Conservation (phyloP, 805 yeast genomes). For the Starmera amethionina region DNA sequence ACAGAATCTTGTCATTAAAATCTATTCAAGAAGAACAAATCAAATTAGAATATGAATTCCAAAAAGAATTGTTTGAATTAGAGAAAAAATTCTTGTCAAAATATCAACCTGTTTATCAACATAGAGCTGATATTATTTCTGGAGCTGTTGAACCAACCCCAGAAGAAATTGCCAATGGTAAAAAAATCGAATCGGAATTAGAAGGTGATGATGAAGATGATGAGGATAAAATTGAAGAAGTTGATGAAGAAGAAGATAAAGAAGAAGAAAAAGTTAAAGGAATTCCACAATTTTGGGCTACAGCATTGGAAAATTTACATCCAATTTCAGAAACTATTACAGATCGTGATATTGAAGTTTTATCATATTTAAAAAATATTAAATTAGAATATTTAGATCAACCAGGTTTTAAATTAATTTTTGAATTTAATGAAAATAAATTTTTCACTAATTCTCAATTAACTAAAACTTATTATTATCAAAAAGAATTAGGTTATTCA, state of each 20-base stretch:
- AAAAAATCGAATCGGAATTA: slow-evolving; percentile 51
- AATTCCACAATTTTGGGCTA: slow-evolving; percentile 93
- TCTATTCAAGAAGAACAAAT: slow-evolving; percentile 71
- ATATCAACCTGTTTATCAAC: slow-evolving; percentile 68
- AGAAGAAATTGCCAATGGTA: slow-evolving; percentile 74
- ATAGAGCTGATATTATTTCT: slow-evolving; percentile 59
- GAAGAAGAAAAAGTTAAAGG: slow-evolving; percentile 46
- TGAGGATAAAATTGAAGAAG: slow-evolving; percentile 29
- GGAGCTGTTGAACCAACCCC: slow-evolving; percentile 72
- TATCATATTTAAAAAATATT: slow-evolving; percentile 58
- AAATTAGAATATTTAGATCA: slow-evolving; percentile 68
- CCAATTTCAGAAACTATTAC: slow-evolving; percentile 77
- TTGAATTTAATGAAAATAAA: slow-evolving; percentile 69
- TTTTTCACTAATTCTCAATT: slow-evolving; percentile 66
- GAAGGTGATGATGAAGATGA: slow-evolving; percentile 34
- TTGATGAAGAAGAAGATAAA: slow-evolving; percentile 33
- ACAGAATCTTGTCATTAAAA: slow-evolving; percentile 75
- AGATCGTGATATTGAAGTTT: slow-evolving; percentile 82
- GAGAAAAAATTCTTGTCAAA: slow-evolving; percentile 69
- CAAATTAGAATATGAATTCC: slow-evolving; percentile 83
- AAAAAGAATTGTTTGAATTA: slow-evolving; percentile 74
- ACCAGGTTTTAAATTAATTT: slow-evolving; percentile 85
- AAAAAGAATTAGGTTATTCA: slow-evolving; percentile 84
- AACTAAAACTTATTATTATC: slow-evolving; percentile 86
- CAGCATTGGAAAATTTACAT: slow-evolving; percentile 82